Conservation (phyloP, 2,329 filamentous ascomycete genomes). For the Hirsutella rhossiliensis region DNA sequence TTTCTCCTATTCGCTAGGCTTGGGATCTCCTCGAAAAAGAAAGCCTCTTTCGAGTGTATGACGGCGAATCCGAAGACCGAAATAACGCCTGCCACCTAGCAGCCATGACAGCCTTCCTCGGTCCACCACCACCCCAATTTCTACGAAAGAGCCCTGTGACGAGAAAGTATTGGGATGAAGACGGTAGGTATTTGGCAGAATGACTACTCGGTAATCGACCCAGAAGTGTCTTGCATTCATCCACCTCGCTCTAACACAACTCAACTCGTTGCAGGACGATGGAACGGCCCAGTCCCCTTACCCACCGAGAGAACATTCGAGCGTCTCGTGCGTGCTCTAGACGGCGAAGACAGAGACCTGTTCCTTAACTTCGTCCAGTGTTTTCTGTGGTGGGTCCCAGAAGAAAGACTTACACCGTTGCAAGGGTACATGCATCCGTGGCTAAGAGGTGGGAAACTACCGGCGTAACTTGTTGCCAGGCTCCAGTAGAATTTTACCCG, state of each 20-base stretch:
- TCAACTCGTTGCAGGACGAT: no score
- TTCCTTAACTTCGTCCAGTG: constrained; percentile 3
- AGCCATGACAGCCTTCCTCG: constrained; percentile 14
- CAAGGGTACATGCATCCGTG: constrained; percentile 14
- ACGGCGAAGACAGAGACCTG: no score
- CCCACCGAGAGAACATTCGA: no score
- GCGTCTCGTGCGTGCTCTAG: no score
- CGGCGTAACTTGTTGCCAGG: no score
- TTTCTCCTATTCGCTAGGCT: constrained; percentile 6
- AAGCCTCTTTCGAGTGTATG: constrained; percentile 12
- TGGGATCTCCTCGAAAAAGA: constrained; percentile 13
- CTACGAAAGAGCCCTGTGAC: constrained; percentile 9
- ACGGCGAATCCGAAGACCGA: constrained; percentile 4
- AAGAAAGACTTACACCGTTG: constrained; percentile 8
- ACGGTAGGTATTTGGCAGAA: constrained; percentile 13
- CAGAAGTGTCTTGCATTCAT: no score
- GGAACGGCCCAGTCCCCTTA: no score
- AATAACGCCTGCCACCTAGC: constrained; percentile 17
- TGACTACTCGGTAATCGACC: constrained; percentile 2
- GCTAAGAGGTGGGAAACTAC: constrained; percentile 2
- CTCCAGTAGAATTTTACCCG: no score
- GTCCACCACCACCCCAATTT: constrained; percentile 14
- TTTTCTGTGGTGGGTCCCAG: constrained; percentile 13
- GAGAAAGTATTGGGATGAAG: constrained; percentile 13
- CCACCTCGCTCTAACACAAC: no score